These are phyloP conservation scores for Rhamnella rubrinervis DNA, from an alignment of 331 rosid species.

Conservation along the genomic window DNA sequence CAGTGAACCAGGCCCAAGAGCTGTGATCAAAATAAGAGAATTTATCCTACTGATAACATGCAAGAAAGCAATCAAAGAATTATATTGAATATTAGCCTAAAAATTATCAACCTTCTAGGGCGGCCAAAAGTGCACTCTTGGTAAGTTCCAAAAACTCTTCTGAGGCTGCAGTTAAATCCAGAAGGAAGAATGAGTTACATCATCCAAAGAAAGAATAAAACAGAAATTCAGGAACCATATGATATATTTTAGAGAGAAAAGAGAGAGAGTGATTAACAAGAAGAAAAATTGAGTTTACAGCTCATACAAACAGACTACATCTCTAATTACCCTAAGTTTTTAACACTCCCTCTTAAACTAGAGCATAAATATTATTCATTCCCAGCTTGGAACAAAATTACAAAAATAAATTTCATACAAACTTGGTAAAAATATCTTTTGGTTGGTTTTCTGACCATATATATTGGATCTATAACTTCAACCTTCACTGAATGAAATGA, in stretches of 20 bases:
- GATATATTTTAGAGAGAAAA: not conserved
- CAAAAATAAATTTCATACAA: too few species aligned
- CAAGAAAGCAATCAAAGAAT: constrained; percentile 23
- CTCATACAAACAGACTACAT: too few species aligned
- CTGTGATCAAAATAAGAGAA: constrained; percentile 40
- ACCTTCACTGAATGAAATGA: too few species aligned
- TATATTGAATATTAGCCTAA: constrained; percentile 12
- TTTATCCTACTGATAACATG: constrained; percentile 20
- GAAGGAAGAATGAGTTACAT: constrained; percentile 13
- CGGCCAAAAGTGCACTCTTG: constrained; percentile 92
- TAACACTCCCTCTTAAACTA: too few species aligned
- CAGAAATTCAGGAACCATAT: not conserved
- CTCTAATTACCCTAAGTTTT: too few species aligned
- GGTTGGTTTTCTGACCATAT: too few species aligned
- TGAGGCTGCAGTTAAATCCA: constrained; percentile 70
- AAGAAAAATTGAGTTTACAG: too few species aligned
- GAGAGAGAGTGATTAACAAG: too few species aligned
- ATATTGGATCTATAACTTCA: too few species aligned
- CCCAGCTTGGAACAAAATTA: too few species aligned
- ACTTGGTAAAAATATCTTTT: too few species aligned
- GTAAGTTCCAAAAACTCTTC: constrained; percentile 94
- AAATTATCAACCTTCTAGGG: constrained; percentile 71
- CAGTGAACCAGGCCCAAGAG: constrained; percentile 93
- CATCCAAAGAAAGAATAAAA: constrained; percentile 2
- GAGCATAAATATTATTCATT: too few species aligned